phyloP scores from a whole-genome alignment of 2,329 filamentous ascomycete genomes.

The Teratosphaeria nubilosa region DNA sequence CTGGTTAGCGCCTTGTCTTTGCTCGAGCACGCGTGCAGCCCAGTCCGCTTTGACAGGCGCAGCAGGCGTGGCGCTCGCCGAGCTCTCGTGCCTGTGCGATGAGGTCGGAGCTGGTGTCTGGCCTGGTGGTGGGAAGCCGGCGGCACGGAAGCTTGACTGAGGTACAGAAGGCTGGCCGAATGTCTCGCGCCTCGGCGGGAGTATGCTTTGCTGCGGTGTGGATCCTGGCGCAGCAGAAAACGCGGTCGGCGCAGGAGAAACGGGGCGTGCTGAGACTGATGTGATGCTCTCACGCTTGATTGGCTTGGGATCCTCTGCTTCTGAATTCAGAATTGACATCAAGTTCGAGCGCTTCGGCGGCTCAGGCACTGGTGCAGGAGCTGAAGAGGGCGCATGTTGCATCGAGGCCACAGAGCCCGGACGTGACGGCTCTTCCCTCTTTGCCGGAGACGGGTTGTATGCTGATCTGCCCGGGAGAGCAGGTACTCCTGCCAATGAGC shows the following conservation, averaged over 20 bases:
- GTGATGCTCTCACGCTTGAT: conserved; percentile 22
- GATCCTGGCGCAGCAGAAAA: conserved; percentile 6
- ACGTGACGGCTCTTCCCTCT: conserved; percentile 19
- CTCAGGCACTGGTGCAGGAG: conserved; percentile 20
- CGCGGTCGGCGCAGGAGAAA: conserved; percentile 7
- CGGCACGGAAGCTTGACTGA: conserved; percentile 15
- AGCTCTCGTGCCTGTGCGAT: conserved; percentile 18
- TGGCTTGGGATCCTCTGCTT: conserved; percentile 23
- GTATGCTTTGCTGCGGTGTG: conserved; percentile 8
- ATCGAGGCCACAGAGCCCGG: conserved; percentile 17
- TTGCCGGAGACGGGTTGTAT: conserved; percentile 21
- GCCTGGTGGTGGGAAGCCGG: conserved; percentile 13
- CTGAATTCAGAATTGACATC: conserved; percentile 25
- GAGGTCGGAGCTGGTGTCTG: conserved; percentile 12
- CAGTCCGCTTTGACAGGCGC: conserved; percentile 8
- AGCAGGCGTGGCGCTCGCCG: not conserved
- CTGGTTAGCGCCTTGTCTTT: conserved; percentile 4
- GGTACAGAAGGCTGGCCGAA: conserved; percentile 19
- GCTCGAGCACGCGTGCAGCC: conserved; percentile 5
- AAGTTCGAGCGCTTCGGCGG: conserved; percentile 29
- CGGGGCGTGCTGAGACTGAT: conserved; percentile 1
- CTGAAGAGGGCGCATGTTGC: conserved; percentile 13
- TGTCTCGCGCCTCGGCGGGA: conserved; percentile 14
- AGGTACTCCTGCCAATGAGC: not conserved
- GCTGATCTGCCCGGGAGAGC: conserved; percentile 10